Conservation (phyloP, 345 rosid genomes). For the Eucalyptus regnans region DNA sequence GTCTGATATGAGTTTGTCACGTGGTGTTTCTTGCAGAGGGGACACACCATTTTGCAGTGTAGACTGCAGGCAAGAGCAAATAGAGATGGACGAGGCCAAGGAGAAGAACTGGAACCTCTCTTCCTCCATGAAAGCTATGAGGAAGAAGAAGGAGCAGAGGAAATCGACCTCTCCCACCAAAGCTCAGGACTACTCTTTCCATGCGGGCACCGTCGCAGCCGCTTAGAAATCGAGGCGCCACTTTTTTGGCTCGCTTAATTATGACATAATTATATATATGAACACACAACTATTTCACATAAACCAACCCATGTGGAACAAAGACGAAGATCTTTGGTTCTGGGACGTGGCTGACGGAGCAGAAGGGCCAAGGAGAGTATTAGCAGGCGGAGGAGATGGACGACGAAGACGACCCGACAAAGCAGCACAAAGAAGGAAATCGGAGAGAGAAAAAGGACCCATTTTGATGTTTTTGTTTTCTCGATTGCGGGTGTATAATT, state of each 20-base stretch:
- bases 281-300: not conserved
- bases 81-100: conserved; percentile 20
- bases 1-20: not conserved
- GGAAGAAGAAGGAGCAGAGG: conserved; percentile 2
- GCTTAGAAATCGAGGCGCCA: not conserved
- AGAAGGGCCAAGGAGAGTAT: conserved; percentile 10
- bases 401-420: not conserved
- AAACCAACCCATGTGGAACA: not conserved
- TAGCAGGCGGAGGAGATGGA: not conserved
- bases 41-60: conserved; percentile 24
- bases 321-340: not conserved
- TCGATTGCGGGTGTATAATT: not conserved
- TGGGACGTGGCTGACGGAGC: not conserved
- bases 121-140: conserved; percentile 10
- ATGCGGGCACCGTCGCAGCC: not conserved
- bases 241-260: not conserved
- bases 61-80: conserved; percentile 32
- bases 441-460: not conserved
- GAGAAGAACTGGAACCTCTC: conserved; percentile 13
- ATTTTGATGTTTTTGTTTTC: not conserved
- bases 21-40: conserved; percentile 17
- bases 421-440: not conserved
- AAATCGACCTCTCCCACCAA: not conserved
- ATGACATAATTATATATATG: not conserved
- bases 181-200: not conserved